phyloP scores from a whole-genome alignment of 768 basidiomycete genomes.

The Mycena kentingensis region DNA sequence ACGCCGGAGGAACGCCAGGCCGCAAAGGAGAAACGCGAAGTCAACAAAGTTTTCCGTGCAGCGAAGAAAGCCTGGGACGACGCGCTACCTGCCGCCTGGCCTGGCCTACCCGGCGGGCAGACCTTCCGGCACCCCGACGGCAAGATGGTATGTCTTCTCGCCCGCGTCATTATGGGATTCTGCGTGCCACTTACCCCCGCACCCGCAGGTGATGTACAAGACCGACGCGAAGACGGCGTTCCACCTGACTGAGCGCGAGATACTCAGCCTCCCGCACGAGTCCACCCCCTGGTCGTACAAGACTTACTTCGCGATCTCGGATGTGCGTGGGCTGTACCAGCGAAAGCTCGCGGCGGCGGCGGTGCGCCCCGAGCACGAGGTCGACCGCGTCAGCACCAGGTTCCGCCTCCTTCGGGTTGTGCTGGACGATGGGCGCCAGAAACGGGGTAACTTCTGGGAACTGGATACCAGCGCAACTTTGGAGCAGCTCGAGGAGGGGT shows the following conservation, averaged over 20 bases:
- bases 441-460: too few relatives aligned
- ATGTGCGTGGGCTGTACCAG: conserved; percentile 3
- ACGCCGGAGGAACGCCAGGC: not conserved
- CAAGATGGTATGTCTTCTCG: not conserved
- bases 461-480: too few relatives aligned
- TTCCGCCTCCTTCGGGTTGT: too few relatives aligned
- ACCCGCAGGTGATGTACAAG: not conserved
- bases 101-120: not conserved
- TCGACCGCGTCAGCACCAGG: too few relatives aligned
- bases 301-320: conserved; percentile 6
- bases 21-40: not conserved
- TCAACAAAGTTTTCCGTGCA: not conserved
- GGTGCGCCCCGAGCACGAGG: too few relatives aligned
- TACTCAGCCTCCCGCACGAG: conserved; percentile 1
- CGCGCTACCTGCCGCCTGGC: not conserved
- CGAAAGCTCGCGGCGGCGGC: conserved; percentile 10
- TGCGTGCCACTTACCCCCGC: not conserved
- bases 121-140: not conserved
- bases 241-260: not conserved
- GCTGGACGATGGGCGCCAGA: too few relatives aligned
- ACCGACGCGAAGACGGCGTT: not conserved
- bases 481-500: too few relatives aligned
- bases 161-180: not conserved
- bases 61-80: not conserved
- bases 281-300: not conserved